Evolutionary conservation across 768 basidiomycete genomes (phyloP).

Genomic region (Leccinum arenicola): DNA sequence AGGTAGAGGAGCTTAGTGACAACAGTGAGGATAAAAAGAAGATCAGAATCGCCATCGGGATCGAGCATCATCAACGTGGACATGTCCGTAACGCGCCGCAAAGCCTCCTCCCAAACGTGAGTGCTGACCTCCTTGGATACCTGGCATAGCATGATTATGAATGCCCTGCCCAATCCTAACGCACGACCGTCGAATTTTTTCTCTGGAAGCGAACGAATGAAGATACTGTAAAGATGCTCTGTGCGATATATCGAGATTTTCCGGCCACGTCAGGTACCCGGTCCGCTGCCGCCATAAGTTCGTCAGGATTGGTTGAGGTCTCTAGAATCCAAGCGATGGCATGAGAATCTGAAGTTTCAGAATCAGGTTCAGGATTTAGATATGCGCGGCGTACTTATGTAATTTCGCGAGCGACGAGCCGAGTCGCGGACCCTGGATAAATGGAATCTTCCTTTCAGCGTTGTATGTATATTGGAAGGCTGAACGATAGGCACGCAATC

Average conservation of each 20-base stretch:
- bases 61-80: neutral
- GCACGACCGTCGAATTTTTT: neutral
- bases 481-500: neutral
- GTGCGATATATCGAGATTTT: conserved; percentile 9
- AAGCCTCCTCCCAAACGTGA: neutral
- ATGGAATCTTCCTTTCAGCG: neutral
- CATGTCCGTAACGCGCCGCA: neutral
- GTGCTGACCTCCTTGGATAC: neutral
- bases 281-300: conserved; percentile 9
- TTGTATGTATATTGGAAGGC: neutral
- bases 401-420: neutral
- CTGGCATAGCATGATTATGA: conserved; percentile 4
- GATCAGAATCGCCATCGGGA: neutral
- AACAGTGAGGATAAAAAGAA: conserved; percentile 1
- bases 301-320: conserved; percentile 17
- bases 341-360: neutral
- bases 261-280: conserved; percentile 16
- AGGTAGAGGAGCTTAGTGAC: conserved; percentile 1
- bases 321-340: conserved; percentile 21
- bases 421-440: neutral
- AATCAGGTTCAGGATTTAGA: conserved; percentile 1
- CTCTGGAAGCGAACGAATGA: conserved; percentile 3
- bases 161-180: conserved; percentile 2
- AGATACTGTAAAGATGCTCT: conserved; percentile 1
- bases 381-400: neutral